These are phyloP conservation scores for Lactifluus hygrophoroides DNA, from an alignment of 768 basidiomycete species.

Conservation along the genomic window DNA sequence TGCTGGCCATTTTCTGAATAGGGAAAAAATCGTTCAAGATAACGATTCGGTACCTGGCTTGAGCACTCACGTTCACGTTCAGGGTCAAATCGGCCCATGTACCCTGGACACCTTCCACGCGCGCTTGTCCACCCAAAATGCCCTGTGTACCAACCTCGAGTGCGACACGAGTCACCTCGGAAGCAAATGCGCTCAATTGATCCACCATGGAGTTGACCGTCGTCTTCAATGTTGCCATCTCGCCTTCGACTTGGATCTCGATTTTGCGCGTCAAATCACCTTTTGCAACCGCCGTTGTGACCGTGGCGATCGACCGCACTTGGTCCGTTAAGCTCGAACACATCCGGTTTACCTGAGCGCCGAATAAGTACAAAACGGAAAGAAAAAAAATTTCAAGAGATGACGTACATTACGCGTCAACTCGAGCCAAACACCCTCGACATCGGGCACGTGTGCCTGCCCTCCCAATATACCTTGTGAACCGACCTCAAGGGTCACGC, in stretches of 20 bases:
- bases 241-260: constrained; percentile 75
- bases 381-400: not conserved
- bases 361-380: not conserved
- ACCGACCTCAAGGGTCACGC: constrained; percentile 75
- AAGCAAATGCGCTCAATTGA: constrained; percentile 72
- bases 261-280: constrained; percentile 88
- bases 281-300: constrained; percentile 79
- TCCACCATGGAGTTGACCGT: constrained; percentile 91
- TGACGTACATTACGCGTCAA: constrained; percentile 57
- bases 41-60: not conserved
- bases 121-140: constrained; percentile 81
- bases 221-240: constrained; percentile 72
- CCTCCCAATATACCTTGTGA: constrained; percentile 82
- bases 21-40: not conserved
- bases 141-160: constrained; percentile 83
- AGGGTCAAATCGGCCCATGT: constrained; percentile 85
- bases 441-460: constrained; percentile 76
- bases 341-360: constrained; percentile 60
- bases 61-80: constrained; percentile 67
- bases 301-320: constrained; percentile 71
- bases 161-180: constrained; percentile 73
- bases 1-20: not conserved
- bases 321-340: constrained; percentile 66
- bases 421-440: constrained; percentile 79
- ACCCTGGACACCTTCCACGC: constrained; percentile 80